Evolutionary conservation across 306 rosid species (phyloP).

Genomic region (Abrus precatorius): DNA sequence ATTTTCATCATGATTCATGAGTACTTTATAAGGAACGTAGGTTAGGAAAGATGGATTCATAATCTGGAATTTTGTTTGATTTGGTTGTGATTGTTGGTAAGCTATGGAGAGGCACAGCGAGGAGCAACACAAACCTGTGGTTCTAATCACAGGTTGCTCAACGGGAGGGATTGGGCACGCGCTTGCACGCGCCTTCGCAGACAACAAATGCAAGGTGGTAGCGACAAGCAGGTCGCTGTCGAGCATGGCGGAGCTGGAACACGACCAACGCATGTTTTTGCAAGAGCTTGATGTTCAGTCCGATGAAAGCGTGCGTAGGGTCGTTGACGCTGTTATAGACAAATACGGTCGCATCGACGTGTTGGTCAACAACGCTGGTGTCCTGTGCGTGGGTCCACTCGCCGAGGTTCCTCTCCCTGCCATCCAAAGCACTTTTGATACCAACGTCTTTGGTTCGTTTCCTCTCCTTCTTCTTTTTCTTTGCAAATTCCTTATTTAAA

Average conservation of each 20-base stretch:
- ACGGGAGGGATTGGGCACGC: conserved; percentile 82
- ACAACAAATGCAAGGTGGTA: conserved; percentile 70
- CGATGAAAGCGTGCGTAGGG: conserved; percentile 66
- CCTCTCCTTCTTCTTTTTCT: neutral
- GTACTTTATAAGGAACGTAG: too few species aligned
- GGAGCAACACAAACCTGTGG: conserved; percentile 52
- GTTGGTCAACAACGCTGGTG: conserved; percentile 84
- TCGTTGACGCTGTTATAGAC: conserved; percentile 54
- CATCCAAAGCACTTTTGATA: conserved; percentile 64
- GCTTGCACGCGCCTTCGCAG: conserved; percentile 79
- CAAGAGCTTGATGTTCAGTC: conserved; percentile 80
- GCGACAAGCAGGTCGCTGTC: conserved; percentile 70
- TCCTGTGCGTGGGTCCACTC: conserved; percentile 78
- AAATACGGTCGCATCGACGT: conserved; percentile 74
- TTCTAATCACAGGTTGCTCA: conserved; percentile 79
- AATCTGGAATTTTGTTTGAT: too few species aligned
- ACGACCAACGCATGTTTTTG: conserved; percentile 62
- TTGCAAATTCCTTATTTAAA: too few species aligned
- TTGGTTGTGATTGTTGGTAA: too few species aligned
- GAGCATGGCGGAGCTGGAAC: conserved; percentile 65
- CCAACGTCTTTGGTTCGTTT: conserved; percentile 74
- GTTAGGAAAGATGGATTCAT: too few species aligned
- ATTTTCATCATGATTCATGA: too few species aligned
- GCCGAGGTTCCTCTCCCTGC: conserved; percentile 76
- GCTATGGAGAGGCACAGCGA: neutral